Evolutionary conservation across 148 eudicot genomes (phyloP).

Genomic region (Camellia lanceoleosa): DNA sequence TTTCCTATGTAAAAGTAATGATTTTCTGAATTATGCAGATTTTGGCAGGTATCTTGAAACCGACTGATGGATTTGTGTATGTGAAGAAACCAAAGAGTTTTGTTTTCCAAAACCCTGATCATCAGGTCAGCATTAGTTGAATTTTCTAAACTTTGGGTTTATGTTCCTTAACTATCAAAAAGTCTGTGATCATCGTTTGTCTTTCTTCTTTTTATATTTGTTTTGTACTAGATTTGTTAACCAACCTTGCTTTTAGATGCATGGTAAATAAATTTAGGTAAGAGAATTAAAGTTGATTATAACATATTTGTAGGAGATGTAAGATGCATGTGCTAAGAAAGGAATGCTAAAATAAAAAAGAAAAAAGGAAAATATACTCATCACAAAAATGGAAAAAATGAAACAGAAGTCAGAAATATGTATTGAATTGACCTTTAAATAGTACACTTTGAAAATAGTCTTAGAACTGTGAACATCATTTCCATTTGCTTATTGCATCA

Average conservation of each 20-base stretch:
- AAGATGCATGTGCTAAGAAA: neutral
- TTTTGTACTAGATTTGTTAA: neutral
- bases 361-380: neutral
- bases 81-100: conserved; percentile 84
- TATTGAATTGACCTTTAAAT: neutral
- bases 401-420: neutral
- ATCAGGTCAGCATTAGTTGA: conserved; percentile 60
- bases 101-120: conserved; percentile 97
- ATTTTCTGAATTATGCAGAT: conserved; percentile 47
- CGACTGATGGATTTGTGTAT: conserved; percentile 56
- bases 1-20: neutral
- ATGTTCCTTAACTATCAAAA: neutral
- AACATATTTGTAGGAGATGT: neutral
- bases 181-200: neutral
- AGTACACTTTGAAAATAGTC: neutral
- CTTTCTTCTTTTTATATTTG: neutral
- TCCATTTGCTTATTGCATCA: neutral
- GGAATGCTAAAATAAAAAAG: neutral
- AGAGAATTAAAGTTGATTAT: neutral
- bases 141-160: neutral
- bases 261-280: neutral
- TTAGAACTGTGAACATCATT: neutral
- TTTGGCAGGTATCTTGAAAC: conserved; percentile 80
- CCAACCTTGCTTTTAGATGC: neutral
- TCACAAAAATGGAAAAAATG: neutral